Evolutionary conservation across 768 basidiomycete genomes (phyloP), one percentile per base, ranked within the genome.

Genomic region (Cystofilobasidium bisporidii): DNA sequence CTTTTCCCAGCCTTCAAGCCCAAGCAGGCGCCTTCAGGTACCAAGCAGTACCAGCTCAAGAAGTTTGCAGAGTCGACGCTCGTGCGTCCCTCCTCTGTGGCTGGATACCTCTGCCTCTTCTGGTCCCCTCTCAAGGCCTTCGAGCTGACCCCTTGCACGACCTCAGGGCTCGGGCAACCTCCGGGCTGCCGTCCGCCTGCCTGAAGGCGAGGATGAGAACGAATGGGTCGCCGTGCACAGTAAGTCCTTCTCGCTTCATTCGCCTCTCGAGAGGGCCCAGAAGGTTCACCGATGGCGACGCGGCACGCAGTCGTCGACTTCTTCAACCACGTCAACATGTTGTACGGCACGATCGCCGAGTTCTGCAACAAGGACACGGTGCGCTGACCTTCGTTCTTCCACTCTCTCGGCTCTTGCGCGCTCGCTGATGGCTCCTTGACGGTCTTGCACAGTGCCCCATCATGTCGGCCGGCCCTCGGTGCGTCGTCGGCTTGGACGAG

Each of bases 171-270:
- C 93, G 12, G 96, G 96, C 10, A 98, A 98, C 79, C 79, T 99
- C 70, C 82, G 93, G 67, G 80, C 88, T 56, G 93, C 96, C 0
- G 96, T 99, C 26, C 85, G 87, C 70, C 81, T 98, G 24, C 96
- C 96, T 0, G 96, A 97, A 72, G 96, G 96, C 45, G 96, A 99
- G 78, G 96, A 99, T 76, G 77, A 85, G 73, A 94, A 93, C 72
- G 96, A 99, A 78, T 99, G 96, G 96, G 85, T 99, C n/a, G 96
- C 96, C 17, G 94, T 99, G 11, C 94, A 99, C 75, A 90, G 96
- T 96, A 71, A 67, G 84, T 77, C 10, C 22, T 47, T 18, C 20
- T 69, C 33, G 38, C 18, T 6, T 30, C 38, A 36, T 50, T n/a
- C 18, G n/a, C 12, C 26, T n/a, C 12, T 40, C 14, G 3, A 61